Evolutionary conservation across 192 early-diverging fungal species (phyloP).

Genomic region (Geranomyces variabilis): DNA sequence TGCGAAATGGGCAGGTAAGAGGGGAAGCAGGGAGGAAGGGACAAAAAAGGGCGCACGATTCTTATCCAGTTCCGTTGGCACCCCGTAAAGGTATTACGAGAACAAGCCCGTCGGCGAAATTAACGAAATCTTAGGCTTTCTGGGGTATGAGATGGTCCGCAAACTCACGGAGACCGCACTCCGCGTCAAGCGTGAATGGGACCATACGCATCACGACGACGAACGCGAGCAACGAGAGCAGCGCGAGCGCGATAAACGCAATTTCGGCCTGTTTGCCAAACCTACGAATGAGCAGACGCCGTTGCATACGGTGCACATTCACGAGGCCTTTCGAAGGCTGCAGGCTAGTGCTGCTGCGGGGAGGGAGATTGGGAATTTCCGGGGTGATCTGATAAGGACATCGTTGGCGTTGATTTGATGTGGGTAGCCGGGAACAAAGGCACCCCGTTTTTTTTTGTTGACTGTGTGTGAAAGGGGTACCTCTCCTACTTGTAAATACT

Average conservation of each 20-base stretch:
- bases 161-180: conserved; percentile 88
- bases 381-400: conserved; percentile 32
- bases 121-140: conserved; percentile 94
- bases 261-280: conserved; percentile 72
- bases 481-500: too few species aligned
- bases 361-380: conserved; percentile 49
- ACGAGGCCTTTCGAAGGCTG: conserved; percentile 89
- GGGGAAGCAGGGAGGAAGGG: too few species aligned
- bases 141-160: conserved; percentile 93
- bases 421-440: too few species aligned
- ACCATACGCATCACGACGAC: conserved; percentile 26
- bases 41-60: too few species aligned
- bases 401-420: conserved; percentile 25
- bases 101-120: conserved; percentile 91
- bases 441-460: too few species aligned
- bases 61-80: too few species aligned
- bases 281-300: conserved; percentile 81
- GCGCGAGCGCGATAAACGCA: conserved; percentile 32
- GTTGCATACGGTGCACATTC: conserved; percentile 82
- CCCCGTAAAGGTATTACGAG: conserved; percentile 74
- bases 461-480: too few species aligned
- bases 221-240: conserved; percentile 41
- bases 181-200: conserved; percentile 53
- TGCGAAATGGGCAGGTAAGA: conserved; percentile 76
- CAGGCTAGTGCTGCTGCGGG: conserved; percentile 57